phyloP scores from a whole-genome alignment of 1,139 yeast species.

The Candida tunisiensis region DNA sequence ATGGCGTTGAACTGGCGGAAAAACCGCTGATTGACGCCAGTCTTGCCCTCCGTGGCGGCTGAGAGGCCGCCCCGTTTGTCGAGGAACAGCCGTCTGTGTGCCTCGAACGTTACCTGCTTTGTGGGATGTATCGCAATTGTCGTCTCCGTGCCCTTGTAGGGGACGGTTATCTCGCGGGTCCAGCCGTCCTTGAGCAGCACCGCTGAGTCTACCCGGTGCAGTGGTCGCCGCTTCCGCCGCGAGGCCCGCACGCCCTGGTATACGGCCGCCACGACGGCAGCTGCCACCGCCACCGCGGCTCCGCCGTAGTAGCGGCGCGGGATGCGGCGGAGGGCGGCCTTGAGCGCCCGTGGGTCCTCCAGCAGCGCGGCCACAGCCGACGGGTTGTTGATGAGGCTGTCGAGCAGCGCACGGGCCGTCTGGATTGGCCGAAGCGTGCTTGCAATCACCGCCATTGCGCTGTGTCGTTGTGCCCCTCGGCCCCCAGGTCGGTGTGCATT shows the following conservation, averaged over 20 bases:
- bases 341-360: no score
- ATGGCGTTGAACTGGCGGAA: slow-evolving; percentile 58
- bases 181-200: background rate
- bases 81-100: slow-evolving; percentile 48
- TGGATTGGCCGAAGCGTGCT: no score
- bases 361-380: no score
- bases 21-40: slow-evolving; percentile 37
- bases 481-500: no score
- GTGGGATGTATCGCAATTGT: slow-evolving; percentile 44
- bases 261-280: no score
- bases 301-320: no score
- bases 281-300: no score
- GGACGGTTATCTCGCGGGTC: slow-evolving; percentile 5
- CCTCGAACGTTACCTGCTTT: slow-evolving; percentile 43
- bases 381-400: no score
- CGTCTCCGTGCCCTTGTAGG: slow-evolving; percentile 23
- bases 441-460: no score
- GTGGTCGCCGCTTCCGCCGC: background rate
- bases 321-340: no score
- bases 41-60: slow-evolving; percentile 17
- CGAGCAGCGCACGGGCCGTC: no score
- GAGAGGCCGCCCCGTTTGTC: slow-evolving; percentile 19
- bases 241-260: background rate
- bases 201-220: background rate
- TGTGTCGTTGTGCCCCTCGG: no score